A percentile compares a stretch with the other conserved stretches of the same genome.
Conservation (phyloP, 139 green algal species). For the Auxenochlorella protothecoides region DNA sequence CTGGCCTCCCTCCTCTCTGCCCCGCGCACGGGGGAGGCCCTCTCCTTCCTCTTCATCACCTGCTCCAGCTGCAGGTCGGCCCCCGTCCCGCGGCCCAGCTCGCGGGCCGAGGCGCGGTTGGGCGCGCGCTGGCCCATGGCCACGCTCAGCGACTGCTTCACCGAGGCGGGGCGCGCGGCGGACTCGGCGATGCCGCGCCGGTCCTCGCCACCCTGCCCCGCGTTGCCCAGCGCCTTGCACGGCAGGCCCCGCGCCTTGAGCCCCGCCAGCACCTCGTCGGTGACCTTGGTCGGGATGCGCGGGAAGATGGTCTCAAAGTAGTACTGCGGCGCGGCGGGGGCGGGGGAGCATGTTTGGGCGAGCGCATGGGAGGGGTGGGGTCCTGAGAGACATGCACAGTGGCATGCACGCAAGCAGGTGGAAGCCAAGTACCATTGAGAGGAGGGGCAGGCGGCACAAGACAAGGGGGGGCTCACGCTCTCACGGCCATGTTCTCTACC, state of each 20-base stretch:
- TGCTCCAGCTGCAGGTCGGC: constrained; percentile 11
- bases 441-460: not conserved
- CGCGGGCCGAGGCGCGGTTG: constrained; percentile 58
- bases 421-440: too few species aligned
- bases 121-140: constrained; percentile 85
- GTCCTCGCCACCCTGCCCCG: constrained; percentile 58
- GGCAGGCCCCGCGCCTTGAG: constrained; percentile 58
- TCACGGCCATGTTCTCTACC: too few species aligned
- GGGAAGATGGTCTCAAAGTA: constrained; percentile 98
- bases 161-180: constrained; percentile 62
- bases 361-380: too few species aligned
- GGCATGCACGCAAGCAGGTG: too few species aligned
- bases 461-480: not conserved
- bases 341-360: too few species aligned
- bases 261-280: constrained; percentile 55
- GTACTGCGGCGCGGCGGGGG: constrained; percentile 50
- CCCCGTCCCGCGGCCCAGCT: constrained; percentile 44
- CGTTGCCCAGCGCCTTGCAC: constrained; percentile 64
- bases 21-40: too few species aligned
- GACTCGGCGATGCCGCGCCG: constrained; percentile 60
- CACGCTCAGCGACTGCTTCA: constrained; percentile 86
- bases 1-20: too few species aligned
- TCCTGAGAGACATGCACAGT: too few species aligned
- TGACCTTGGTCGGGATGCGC: constrained; percentile 79
- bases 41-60: not conserved